Base-by-base conservation (phyloP, 768 basidiomycete species). In the Naganishia antarctica region DNA sequence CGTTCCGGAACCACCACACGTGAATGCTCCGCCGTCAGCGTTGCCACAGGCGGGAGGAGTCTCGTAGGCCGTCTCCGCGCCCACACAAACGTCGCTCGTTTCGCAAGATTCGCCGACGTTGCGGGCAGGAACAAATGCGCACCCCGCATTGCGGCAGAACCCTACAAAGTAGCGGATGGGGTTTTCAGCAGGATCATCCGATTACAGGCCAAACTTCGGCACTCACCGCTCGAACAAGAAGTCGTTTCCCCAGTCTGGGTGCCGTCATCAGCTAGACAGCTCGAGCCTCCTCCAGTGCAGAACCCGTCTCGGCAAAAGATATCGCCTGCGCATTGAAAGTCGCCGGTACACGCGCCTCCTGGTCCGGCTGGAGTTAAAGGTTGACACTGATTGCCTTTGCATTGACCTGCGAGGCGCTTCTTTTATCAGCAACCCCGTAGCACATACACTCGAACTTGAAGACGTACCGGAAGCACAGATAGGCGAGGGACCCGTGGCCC, bases 381-480 rank as follows among this genome's bases (percentile, higher is more conserved):
- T 7, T 13, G 4, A 26, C 50, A 51, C 34, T 34, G 31, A 23
- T 34, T 2, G 49, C 11, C 12, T 32, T 50, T 50, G 49, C 49
- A 50, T 21, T 8, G 21, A 48, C 47, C 47, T 48, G 13, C n/a
- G 47, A 13, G 13, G 25, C 12, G 12, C n/a, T 2, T 23, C 21
- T 12, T 21, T 11, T 26, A 11, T 48, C 47, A 23, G 21, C 47
- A 48, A 26, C 4, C 4, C n/a, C 9, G 18, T 11, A 48, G 21
- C 13, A 5, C 2, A 26, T 21, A 25, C 2, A 5, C 47, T 12
- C 12, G 7, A 48, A 6, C 25, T 48, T 4, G 7, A 28, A 9
- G 13, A 48, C 47, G 21, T 12, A 48, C 47, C 47, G 13, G 47
- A 48, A 23, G 47, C 47, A 48, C 47, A 48, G 47, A 25, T 48